Conservation (phyloP, 495 filamentous ascomycete genomes). For the Xeromyces bisporus region DNA sequence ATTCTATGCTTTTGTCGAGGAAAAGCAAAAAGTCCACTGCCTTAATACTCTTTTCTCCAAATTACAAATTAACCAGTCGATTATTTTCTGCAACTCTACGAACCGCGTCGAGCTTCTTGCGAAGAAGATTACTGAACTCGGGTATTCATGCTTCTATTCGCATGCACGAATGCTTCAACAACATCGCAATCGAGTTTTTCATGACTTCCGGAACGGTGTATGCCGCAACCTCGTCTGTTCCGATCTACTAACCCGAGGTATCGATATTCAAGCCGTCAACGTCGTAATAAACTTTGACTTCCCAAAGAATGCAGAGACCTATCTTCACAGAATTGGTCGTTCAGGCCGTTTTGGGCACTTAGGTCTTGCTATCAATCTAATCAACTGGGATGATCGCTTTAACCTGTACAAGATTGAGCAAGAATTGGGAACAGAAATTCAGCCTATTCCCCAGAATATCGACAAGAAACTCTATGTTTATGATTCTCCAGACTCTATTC, state of each 20-base stretch:
- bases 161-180: constrained; percentile 98
- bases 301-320: constrained; percentile 98
- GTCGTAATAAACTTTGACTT: constrained; percentile 99
- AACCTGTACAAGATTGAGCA: constrained; percentile 98
- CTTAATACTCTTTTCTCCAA: constrained; percentile 97
- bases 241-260: constrained; percentile 92
- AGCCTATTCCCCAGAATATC: constrained; percentile 81
- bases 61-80: constrained; percentile 98
- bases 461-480: constrained; percentile 98
- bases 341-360: constrained; percentile 95
- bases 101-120: constrained; percentile 93
- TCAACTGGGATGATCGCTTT: constrained; percentile 98
- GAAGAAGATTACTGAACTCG: constrained; percentile 98
- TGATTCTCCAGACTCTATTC: constrained; percentile 87
- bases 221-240: constrained; percentile 97
- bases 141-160: constrained; percentile 98
- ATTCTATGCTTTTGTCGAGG: constrained; percentile 97
- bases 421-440: constrained; percentile 92
- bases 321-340: constrained; percentile 94
- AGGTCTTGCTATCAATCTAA: constrained; percentile 94
- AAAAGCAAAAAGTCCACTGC: constrained; percentile 98
- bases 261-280: constrained; percentile 98
- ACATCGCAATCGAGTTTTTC: constrained; percentile 93
- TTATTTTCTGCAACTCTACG: constrained; percentile 99
- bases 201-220: constrained; percentile 95